Evolutionary conservation across 2,329 filamentous ascomycete genomes (phyloP).

Genomic region (Aspergillus sp.): DNA sequence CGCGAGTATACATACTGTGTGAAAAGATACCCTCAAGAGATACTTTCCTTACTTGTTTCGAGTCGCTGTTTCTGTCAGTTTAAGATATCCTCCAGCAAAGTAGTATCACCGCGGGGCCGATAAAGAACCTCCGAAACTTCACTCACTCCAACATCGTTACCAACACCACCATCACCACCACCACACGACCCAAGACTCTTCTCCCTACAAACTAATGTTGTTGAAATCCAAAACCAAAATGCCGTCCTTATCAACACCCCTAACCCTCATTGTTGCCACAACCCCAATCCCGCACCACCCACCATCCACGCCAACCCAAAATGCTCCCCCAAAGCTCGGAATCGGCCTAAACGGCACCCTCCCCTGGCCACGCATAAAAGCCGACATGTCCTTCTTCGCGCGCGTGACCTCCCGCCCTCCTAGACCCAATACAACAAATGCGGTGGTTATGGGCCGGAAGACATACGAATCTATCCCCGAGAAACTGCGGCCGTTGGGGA

Average conservation of each 20-base stretch:
- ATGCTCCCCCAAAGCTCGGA: slow-evolving; percentile 72
- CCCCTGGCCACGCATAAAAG: slow-evolving; percentile 81
- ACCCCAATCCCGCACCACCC: slow-evolving; percentile 45
- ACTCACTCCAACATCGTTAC: background rate
- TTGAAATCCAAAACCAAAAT: slow-evolving; percentile 10
- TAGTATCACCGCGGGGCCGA: background rate
- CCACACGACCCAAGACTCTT: background rate
- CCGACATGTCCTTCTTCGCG: slow-evolving; percentile 93
- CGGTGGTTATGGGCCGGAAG: slow-evolving; percentile 94
- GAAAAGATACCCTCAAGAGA: no score
- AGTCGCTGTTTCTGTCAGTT: no score
- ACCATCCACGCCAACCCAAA: slow-evolving; percentile 60
- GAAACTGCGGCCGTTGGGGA: slow-evolving; percentile 70
- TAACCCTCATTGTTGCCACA: slow-evolving; percentile 94
- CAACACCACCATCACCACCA: slow-evolving; percentile 3
- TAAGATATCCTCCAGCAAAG: no score
- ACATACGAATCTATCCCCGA: slow-evolving; percentile 88
- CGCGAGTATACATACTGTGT: no score
- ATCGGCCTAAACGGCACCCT: slow-evolving; percentile 74
- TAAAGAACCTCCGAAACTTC: background rate
- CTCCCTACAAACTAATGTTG: background rate
- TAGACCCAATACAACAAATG: slow-evolving; percentile 45
- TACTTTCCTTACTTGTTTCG: no score
- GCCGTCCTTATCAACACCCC: slow-evolving; percentile 38
- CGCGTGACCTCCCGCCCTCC: slow-evolving; percentile 67